A percentile compares a stretch with the other conserved stretches of the same genome.
Conservation (phyloP, 768 basidiomycete genomes). For the Rhodotorula diobovata region DNA sequence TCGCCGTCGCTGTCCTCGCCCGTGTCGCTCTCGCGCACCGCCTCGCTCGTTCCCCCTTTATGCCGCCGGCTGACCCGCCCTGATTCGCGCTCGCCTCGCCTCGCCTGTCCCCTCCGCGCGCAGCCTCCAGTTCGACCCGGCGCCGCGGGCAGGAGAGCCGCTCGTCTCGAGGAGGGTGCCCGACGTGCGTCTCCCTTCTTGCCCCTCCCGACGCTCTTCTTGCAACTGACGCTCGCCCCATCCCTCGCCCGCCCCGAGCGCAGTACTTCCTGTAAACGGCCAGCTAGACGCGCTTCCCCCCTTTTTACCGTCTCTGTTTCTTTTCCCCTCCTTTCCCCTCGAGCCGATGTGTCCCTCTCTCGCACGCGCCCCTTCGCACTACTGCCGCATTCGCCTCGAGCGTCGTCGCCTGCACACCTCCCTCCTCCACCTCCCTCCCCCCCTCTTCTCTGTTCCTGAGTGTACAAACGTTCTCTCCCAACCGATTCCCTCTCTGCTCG, state of each 20-base stretch:
- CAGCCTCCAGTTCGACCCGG: conserved; percentile 99
- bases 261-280: conserved; percentile 1
- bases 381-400: too few relatives aligned
- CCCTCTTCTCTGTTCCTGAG: too few relatives aligned
- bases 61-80: too few relatives aligned
- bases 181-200: conserved; percentile 28
- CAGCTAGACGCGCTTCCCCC: neutral
- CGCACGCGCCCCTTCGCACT: too few relatives aligned
- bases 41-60: neutral
- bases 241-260: neutral
- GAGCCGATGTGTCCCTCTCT: too few relatives aligned
- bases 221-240: neutral
- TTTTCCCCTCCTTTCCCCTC: neutral
- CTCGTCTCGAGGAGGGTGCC: conserved; percentile 64
- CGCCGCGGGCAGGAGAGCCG: conserved; percentile 96
- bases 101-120: neutral
- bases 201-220: too few relatives aligned
- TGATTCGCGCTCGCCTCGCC: too few relatives aligned
- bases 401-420: too few relatives aligned
- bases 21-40: conserved; percentile 18
- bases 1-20: conserved; percentile 43
- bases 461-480: too few relatives aligned
- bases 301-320: neutral
- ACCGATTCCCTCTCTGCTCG: too few relatives aligned
- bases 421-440: too few relatives aligned